Percentiles rank a stretch among this genome's conserved stretches.
phyloP scores from a whole-genome alignment of 495 filamentous ascomycete species.

The Tuber borchii region DNA sequence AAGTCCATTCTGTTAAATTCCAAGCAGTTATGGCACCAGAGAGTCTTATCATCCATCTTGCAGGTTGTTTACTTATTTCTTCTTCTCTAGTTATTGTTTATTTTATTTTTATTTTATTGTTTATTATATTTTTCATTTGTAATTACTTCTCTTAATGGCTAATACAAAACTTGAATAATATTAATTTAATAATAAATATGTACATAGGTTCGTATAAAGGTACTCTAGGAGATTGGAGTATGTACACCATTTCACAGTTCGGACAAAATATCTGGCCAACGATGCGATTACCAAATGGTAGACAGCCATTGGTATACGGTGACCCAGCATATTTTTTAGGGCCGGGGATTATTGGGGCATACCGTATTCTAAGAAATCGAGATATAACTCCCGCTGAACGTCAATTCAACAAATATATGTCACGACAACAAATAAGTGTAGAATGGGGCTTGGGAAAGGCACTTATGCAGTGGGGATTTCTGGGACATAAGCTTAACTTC shows the following conservation, averaged over 20 bases:
- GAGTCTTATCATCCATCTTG: not conserved
- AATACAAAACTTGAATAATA: not conserved
- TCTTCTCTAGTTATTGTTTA: not conserved
- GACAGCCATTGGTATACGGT: not conserved
- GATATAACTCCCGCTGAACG: not conserved
- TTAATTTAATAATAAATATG: slow-evolving; percentile 1
- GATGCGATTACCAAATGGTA: not conserved
- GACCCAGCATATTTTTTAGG: not conserved
- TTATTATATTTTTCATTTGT: not conserved
- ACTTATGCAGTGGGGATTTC: not conserved
- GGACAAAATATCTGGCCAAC: not conserved
- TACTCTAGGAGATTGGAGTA: not conserved
- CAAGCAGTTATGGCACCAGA: not conserved
- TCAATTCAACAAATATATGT: not conserved
- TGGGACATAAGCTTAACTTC: not conserved
- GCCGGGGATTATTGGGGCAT: not conserved
- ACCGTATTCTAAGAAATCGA: not conserved
- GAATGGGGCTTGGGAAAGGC: not conserved
- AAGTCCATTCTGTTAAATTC: not conserved
- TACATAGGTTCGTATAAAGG: not conserved
- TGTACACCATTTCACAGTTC: not conserved
- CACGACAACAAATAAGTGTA: not conserved
- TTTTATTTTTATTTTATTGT: not conserved
- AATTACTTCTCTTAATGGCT: not conserved
- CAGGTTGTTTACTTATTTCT: not conserved